phyloP scores from a whole-genome alignment of 495 filamentous ascomycete species.

The Melanomma pulvis-pyrius region DNA sequence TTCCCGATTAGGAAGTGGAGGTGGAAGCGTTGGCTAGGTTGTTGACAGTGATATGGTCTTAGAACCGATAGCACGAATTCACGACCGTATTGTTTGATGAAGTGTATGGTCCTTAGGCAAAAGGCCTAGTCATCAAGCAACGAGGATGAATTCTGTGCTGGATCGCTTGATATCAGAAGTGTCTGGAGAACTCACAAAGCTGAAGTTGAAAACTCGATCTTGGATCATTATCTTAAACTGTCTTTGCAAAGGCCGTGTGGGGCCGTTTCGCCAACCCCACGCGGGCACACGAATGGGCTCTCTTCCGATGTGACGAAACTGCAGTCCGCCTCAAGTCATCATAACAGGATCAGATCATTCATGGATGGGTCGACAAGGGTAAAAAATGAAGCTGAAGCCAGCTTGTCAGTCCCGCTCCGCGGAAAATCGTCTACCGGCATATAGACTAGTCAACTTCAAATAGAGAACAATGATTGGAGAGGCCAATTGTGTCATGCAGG shows the following conservation, averaged over 20 bases:
- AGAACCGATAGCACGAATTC: too few species aligned
- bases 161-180: too few species aligned
- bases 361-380: neutral
- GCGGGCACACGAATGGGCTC: neutral
- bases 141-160: too few species aligned
- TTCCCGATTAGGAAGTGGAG: neutral
- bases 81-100: too few species aligned
- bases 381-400: neutral
- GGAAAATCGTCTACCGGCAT: slow-evolving; percentile 7
- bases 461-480: neutral
- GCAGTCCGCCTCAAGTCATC: neutral
- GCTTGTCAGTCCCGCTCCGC: neutral
- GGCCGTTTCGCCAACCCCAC: neutral
- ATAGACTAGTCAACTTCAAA: neutral
- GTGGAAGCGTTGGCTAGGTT: neutral
- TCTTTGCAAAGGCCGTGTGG: neutral
- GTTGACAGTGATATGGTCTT: too few species aligned
- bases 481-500: neutral
- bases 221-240: too few species aligned
- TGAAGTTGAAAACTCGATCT: neutral
- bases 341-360: neutral
- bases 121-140: too few species aligned
- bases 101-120: too few species aligned
- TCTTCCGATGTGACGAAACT: neutral
- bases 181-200: neutral